A percentile compares a stretch with the other conserved stretches of the same genome.
These are phyloP conservation scores for Bonia amplexicaulis DNA, from an alignment of 176 grass and related monocot genomes.

Conservation along the genomic window DNA sequence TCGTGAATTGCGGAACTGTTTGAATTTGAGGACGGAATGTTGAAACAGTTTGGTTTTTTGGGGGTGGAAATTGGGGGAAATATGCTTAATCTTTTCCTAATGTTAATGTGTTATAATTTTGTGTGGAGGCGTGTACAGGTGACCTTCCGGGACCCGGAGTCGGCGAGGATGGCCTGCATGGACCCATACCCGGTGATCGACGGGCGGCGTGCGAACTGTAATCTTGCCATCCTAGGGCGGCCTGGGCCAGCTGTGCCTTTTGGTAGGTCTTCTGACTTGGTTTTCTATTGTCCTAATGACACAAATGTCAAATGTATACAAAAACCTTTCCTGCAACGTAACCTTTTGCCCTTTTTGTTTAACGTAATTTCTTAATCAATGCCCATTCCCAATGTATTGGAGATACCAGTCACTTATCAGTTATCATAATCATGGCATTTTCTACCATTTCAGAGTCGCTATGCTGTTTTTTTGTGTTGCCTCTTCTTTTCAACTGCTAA, in stretches of 20 bases:
- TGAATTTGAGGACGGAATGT: neutral
- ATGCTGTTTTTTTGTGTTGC: neutral
- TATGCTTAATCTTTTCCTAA: neutral
- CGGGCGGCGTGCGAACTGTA: constrained; percentile 65
- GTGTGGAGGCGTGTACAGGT: constrained; percentile 34
- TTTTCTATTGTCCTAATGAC: neutral
- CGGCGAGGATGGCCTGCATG: constrained; percentile 56
- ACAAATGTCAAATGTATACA: neutral
- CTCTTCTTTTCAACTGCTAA: constrained; percentile 24
- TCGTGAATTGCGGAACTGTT: neutral
- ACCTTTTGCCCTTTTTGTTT: neutral
- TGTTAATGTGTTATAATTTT: constrained; percentile 4
- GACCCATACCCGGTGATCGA: constrained; percentile 65
- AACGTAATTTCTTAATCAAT: constrained; percentile 5
- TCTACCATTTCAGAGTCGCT: constrained; percentile 7
- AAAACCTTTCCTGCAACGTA: neutral
- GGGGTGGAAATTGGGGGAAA: neutral
- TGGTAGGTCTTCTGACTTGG: constrained; percentile 34
- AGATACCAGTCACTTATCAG: neutral
- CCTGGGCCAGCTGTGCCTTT: constrained; percentile 54
- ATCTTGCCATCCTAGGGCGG: constrained; percentile 64
- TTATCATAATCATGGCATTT: constrained; percentile 5
- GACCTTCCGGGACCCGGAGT: constrained; percentile 61
- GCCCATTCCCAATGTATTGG: constrained; percentile 26
- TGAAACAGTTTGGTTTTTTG: neutral